Evolutionary conservation across 495 filamentous ascomycete species (phyloP).

Genomic region (Aspergillus nidulans): DNA sequence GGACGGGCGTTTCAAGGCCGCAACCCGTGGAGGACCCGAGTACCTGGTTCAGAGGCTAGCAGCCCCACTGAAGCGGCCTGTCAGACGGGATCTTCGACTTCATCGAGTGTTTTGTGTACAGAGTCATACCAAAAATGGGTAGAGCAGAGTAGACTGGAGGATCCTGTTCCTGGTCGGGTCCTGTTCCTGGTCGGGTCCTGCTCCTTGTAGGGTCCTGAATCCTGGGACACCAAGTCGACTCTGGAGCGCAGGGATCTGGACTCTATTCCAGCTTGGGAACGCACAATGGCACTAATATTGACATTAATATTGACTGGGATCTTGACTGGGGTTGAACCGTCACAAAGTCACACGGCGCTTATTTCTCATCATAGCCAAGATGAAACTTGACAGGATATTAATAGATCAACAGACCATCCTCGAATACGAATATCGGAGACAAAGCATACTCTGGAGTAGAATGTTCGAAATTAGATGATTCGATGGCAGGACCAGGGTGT

Average conservation of each 20-base stretch:
- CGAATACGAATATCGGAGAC: no score
- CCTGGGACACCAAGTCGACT: neutral
- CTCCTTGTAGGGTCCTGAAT: neutral
- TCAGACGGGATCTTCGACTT: neutral
- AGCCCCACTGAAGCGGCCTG: slow-evolving; percentile 5
- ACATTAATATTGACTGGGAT: neutral
- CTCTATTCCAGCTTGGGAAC: neutral
- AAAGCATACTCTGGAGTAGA: neutral
- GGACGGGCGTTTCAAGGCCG: no score
- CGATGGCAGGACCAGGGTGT: no score
- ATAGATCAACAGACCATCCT: neutral
- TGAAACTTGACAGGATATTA: neutral
- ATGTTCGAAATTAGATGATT: neutral
- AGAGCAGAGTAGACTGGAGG: neutral
- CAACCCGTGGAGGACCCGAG: no score
- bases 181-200: no score
- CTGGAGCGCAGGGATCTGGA: neutral
- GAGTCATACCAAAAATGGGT: neutral
- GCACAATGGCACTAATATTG: neutral
- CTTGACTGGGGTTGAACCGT: neutral
- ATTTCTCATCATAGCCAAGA: neutral
- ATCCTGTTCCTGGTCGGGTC: neutral
- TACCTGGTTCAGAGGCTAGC: neutral
- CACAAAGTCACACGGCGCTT: neutral
- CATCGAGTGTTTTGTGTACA: neutral